phyloP scores from a whole-genome alignment of 306 rosid genomes.

The Lathyrus tuberosus region DNA sequence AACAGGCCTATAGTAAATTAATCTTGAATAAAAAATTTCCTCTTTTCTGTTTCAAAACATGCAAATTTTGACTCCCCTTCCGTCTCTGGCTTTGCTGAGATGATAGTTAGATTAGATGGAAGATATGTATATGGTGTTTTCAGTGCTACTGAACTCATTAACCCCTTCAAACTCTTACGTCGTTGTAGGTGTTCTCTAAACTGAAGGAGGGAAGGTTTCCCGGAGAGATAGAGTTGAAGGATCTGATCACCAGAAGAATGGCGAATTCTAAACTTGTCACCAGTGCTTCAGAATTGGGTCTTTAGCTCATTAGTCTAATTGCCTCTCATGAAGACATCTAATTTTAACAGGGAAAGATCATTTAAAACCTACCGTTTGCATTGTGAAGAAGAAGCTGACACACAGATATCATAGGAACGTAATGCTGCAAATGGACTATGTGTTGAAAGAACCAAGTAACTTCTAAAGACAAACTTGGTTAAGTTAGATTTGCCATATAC shows the following conservation, averaged over 20 bases:
- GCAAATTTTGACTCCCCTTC: not conserved
- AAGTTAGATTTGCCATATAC: not conserved
- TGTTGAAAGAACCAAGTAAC: conserved; percentile 20
- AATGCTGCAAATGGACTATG: conserved; percentile 20
- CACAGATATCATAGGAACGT: conserved; percentile 19
- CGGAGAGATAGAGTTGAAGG: conserved; percentile 69
- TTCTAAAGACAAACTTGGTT: conserved; percentile 22
- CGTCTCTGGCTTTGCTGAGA: conserved; percentile 5
- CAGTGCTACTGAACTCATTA: conserved; percentile 34
- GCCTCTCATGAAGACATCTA: conserved; percentile 16
- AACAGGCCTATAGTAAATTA: too few species aligned
- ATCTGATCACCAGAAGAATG: conserved; percentile 51
- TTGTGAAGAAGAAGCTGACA: conserved; percentile 33
- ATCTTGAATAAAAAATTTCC: too few species aligned
- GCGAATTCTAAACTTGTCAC: conserved; percentile 46
- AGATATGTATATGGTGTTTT: conserved; percentile 15
- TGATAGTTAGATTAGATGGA: conserved; percentile 8
- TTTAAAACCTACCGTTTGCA: conserved; percentile 35
- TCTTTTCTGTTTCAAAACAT: too few species aligned
- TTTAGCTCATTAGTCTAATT: conserved; percentile 33
- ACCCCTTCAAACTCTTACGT: conserved; percentile 30
- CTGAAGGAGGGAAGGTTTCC: conserved; percentile 80
- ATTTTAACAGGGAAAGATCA: conserved; percentile 26
- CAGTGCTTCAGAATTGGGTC: conserved; percentile 41
- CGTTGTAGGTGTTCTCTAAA: conserved; percentile 79